These are phyloP conservation scores for Metschnikowia anglica DNA, from an alignment of 805 yeast species.

Conservation along the genomic window DNA sequence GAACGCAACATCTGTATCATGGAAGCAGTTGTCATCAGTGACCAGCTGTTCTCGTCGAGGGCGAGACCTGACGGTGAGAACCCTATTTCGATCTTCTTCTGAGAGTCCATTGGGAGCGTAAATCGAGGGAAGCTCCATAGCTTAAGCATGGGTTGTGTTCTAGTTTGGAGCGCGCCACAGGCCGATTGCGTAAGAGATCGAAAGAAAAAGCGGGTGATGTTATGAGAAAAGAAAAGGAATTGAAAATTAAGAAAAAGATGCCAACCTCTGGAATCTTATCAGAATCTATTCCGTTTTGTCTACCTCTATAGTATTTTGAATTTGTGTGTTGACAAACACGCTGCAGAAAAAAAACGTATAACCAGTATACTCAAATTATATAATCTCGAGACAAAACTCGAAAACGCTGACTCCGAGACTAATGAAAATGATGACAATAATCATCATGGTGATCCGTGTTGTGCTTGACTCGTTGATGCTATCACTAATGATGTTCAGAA, in stretches of 20 bases:
- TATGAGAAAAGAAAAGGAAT: neutral
- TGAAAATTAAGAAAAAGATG: neutral
- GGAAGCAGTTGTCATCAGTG: neutral
- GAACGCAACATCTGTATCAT: neutral
- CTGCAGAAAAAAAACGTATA: conserved; percentile 1
- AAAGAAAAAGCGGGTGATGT: neutral
- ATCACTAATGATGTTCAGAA: conserved; percentile 89
- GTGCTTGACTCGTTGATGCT: conserved; percentile 92
- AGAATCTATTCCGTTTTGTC: no score
- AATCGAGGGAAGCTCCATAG: conserved; percentile 34
- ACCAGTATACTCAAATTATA: conserved; percentile 17
- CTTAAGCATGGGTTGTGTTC: neutral
- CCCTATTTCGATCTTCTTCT: conserved; percentile 22
- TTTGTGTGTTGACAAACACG: neutral
- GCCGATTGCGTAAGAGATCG: neutral
- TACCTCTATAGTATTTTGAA: no score
- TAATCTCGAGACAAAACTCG: conserved; percentile 60
- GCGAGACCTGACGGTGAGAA: conserved; percentile 27
- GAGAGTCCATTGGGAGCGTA: conserved; percentile 38
- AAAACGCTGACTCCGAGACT: conserved; percentile 74
- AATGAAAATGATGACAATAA: conserved; percentile 75
- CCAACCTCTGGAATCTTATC: no score
- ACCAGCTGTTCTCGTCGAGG: neutral
- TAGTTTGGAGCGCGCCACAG: neutral
- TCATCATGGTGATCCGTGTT: conserved; percentile 87